Conservation (phyloP, 352 stramenopile genomes). For the Elongisporangium undulatum region DNA sequence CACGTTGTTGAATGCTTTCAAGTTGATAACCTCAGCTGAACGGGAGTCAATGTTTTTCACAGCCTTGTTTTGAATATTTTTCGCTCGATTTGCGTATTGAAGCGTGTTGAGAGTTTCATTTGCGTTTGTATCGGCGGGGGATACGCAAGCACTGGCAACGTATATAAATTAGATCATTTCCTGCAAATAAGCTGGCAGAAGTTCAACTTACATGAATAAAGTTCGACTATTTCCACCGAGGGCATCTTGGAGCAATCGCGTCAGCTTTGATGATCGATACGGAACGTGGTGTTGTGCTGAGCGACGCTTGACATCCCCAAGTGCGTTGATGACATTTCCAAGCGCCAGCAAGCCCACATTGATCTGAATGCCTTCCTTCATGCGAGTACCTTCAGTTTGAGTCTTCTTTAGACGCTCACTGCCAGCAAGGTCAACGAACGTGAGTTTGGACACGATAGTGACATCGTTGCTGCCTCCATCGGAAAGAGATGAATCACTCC, state of each 20-base stretch:
- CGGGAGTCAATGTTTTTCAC: slow-evolving; percentile 87
- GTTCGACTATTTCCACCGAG: slow-evolving; percentile 87
- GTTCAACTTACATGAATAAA: slow-evolving; percentile 72
- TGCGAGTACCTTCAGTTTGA: slow-evolving; percentile 71
- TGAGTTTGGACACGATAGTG: slow-evolving; percentile 74
- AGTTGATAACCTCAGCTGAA: slow-evolving; percentile 59
- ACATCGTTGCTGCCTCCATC: slow-evolving; percentile 24
- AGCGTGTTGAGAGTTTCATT: slow-evolving; percentile 82
- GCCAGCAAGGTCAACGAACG: slow-evolving; percentile 84
- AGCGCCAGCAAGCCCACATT: slow-evolving; percentile 81
- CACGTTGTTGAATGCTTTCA: slow-evolving; percentile 66
- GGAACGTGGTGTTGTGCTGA: slow-evolving; percentile 61
- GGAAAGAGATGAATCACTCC: slow-evolving; percentile 1
- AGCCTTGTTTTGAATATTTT: slow-evolving; percentile 89
- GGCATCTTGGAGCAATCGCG: slow-evolving; percentile 75
- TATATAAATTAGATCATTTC: neutral
- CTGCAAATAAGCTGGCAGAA: neutral
- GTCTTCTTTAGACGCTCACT: slow-evolving; percentile 87
- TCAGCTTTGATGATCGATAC: slow-evolving; percentile 82
- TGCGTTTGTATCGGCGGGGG: slow-evolving; percentile 58
- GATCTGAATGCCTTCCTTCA: slow-evolving; percentile 90
- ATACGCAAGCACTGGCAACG: slow-evolving; percentile 72
- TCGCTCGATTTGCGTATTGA: slow-evolving; percentile 83
- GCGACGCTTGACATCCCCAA: slow-evolving; percentile 63
- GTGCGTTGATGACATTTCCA: slow-evolving; percentile 85